Base-by-base conservation (phyloP, 257 asterid genomes). In the Anisodus acutangulus region DNA sequence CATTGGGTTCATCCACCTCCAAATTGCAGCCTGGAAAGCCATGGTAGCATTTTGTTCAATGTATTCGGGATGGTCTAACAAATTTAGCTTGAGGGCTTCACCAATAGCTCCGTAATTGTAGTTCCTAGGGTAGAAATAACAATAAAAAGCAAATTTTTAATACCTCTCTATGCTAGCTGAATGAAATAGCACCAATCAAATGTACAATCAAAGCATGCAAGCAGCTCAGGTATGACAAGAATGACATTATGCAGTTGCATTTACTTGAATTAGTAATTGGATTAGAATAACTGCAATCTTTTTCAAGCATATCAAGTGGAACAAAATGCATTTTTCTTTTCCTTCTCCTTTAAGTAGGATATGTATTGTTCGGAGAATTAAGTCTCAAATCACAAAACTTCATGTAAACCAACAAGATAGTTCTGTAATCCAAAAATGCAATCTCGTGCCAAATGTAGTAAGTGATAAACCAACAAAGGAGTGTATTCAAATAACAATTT, bases 41-140 rank as follows among this genome's bases (percentile, higher is more conserved):
- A 94, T 83, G 58, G 99, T 96, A 9, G 99, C 98, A 54, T 96
- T 96, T 84, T 96, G 98, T 83, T 96, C 99, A 9, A 96, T 81
- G 92, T 93, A 91, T 83, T 96, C 99, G 0, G 99, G 99, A 87
- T 96, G 99, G 92, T 86, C 90, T 91, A 94, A 71, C 84, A 96
- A 81, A 83, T 96, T 98, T 41, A 72, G 87, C 89, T 93, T 90
- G 1, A 96, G 85, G 88, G 89, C 97, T 51, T 91, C 92, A 26
- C 98, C 99, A 10, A 86, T 79, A 43, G 79, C 82, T 60, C 97
- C 98, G 43, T 96, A 96, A 64, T 93, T 93, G 78, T 85, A 90
- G 92, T 94, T 94, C 98, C 99, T 95, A 85, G 39, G 80, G 71
- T 15, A 54, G 69, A 16, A 51, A 26, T 66, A 11, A 8, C 11